phyloP scores from a whole-genome alignment of 208 protist species.

The Crithidia thermophila region DNA sequence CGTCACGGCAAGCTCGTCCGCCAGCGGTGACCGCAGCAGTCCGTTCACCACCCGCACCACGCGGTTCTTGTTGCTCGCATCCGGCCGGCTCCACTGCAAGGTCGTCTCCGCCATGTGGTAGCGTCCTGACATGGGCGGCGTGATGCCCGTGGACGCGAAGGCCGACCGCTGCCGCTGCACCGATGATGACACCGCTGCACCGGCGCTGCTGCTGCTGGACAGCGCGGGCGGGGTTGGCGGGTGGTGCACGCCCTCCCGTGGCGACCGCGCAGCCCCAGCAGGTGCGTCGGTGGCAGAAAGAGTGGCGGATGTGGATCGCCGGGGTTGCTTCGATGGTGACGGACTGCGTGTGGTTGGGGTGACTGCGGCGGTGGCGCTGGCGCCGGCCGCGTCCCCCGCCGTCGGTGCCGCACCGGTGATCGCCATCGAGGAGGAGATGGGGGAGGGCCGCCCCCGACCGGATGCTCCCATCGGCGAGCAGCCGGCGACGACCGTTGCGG shows the following conservation, averaged over 20 bases:
- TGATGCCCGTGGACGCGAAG: neutral
- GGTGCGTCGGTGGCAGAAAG: too few relatives aligned
- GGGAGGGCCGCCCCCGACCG: neutral
- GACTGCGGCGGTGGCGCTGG: neutral
- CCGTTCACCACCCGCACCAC: conserved; percentile 13
- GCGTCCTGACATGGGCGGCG: neutral
- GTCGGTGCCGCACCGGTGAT: too few relatives aligned
- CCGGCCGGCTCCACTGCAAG: neutral
- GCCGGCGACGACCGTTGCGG: neutral
- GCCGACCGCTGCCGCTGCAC: too few relatives aligned
- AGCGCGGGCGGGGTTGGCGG: neutral
- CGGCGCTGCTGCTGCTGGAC: neutral
- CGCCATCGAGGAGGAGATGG: conserved; percentile 7
- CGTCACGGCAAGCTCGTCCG: neutral
- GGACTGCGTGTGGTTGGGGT: neutral
- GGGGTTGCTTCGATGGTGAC: neutral
- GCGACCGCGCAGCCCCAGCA: too few relatives aligned
- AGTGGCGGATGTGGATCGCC: too few relatives aligned
- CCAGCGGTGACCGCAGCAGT: neutral
- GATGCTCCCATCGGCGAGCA: too few relatives aligned
- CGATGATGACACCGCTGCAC: neutral
- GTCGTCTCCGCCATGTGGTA: neutral
- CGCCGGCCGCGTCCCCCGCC: neutral
- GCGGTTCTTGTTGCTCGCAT: neutral
- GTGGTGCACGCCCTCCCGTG: neutral